These are phyloP conservation scores for Penicillium digitatum DNA, from an alignment of 2,329 filamentous ascomycete species.

Conservation along the genomic window DNA sequence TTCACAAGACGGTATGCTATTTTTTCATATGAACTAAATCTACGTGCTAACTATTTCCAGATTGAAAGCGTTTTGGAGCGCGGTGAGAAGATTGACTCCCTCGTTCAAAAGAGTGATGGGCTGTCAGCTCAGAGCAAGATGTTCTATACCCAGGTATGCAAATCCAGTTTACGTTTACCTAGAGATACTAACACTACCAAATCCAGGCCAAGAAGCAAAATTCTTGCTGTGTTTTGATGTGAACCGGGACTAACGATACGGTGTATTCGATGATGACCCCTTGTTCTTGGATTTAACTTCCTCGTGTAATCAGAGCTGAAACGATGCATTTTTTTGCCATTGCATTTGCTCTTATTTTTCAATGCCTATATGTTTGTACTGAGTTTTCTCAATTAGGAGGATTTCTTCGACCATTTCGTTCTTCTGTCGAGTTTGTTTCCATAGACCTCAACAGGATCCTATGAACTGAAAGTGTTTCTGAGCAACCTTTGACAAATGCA, in stretches of 20 bases:
- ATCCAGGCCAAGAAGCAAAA: constrained; percentile 72
- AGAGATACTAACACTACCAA: background rate
- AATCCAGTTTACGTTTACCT: background rate
- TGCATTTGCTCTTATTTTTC: background rate
- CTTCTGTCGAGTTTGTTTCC: background rate
- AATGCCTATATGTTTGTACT: background rate
- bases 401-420: background rate
- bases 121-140: constrained; percentile 91
- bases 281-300: constrained; percentile 9
- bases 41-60: constrained; percentile 41
- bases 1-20: constrained; percentile 83
- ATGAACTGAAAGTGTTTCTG: background rate
- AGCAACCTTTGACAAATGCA: too few relatives aligned
- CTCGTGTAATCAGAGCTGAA: constrained; percentile 16
- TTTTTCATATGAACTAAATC: background rate
- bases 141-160: constrained; percentile 74
- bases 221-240: constrained; percentile 70
- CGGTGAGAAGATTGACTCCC: constrained; percentile 91
- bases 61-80: constrained; percentile 60
- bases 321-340: constrained; percentile 4
- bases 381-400: background rate
- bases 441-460: background rate
- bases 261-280: background rate
- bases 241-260: background rate
- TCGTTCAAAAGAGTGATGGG: constrained; percentile 90